These are phyloP conservation scores for Saccharomycopsis synnaedendra DNA, from an alignment of 805 yeast species.

Conservation along the genomic window DNA sequence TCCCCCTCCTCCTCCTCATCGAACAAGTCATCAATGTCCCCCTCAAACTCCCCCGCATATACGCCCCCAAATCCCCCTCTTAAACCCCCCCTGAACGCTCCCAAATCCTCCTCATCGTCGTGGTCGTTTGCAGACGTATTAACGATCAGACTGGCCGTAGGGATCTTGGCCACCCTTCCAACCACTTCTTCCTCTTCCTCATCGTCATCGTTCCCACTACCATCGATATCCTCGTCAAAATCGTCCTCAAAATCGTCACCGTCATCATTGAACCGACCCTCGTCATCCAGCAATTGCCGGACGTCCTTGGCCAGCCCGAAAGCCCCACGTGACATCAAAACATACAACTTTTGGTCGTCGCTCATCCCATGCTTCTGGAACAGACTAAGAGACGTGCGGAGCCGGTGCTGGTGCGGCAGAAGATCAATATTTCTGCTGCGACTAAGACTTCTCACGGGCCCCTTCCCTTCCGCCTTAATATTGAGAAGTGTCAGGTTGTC, in stretches of 20 bases:
- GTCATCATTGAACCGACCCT: constrained; percentile 15
- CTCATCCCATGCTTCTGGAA: constrained; percentile 8
- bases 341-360: constrained; percentile 12
- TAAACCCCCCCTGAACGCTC: constrained; percentile 1
- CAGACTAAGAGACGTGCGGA: constrained; percentile 9
- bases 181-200: constrained; percentile 5
- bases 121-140: constrained; percentile 1
- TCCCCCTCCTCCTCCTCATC: constrained; percentile 15
- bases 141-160: background rate
- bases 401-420: constrained; percentile 12
- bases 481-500: constrained; percentile 16
- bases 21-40: constrained; percentile 9
- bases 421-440: constrained; percentile 13
- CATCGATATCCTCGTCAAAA: constrained; percentile 6
- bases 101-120: background rate
- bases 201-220: background rate
- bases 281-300: constrained; percentile 9
- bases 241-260: constrained; percentile 11
- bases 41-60: constrained; percentile 13
- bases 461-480: constrained; percentile 12
- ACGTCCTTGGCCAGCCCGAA: constrained; percentile 8
- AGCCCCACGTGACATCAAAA: constrained; percentile 7
- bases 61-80: constrained; percentile 11
- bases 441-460: constrained; percentile 11
- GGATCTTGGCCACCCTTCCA: background rate